A percentile compares a stretch with the other conserved stretches of the same genome.
phyloP scores from a whole-genome alignment of 345 rosid species.

The Laguncularia racemosa region DNA sequence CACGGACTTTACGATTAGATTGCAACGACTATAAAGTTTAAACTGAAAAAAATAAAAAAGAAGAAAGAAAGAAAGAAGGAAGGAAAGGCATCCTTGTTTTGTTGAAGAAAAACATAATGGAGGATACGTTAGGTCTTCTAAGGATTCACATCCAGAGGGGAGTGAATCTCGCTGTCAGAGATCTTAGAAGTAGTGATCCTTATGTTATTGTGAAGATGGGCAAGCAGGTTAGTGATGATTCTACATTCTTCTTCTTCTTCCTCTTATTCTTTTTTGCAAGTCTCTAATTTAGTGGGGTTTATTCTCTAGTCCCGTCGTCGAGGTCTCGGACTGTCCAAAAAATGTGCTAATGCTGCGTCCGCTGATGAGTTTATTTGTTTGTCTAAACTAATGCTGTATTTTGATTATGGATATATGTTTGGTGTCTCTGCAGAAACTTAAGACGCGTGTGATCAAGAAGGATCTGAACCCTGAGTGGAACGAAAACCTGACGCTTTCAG shows the following conservation, averaged over 20 bases:
- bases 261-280: not conserved
- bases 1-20: too few relatives aligned
- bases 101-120: slow-evolving; percentile 22
- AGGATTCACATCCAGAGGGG: slow-evolving; percentile 69
- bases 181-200: slow-evolving; percentile 86
- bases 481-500: slow-evolving; percentile 80
- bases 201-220: slow-evolving; percentile 77
- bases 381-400: too few relatives aligned
- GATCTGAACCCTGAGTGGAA: slow-evolving; percentile 89
- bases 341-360: too few relatives aligned
- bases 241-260: not conserved
- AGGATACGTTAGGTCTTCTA: slow-evolving; percentile 56
- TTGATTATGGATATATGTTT: too few relatives aligned
- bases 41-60: too few relatives aligned
- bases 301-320: too few relatives aligned
- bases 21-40: too few relatives aligned
- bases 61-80: too few relatives aligned
- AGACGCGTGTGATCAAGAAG: slow-evolving; percentile 72
- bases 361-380: too few relatives aligned
- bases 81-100: too few relatives aligned
- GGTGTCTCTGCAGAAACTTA: slow-evolving; percentile 47
- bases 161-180: slow-evolving; percentile 84
- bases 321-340: too few relatives aligned
- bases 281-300: too few relatives aligned
- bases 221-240: slow-evolving; percentile 35